Conservation (phyloP, 257 asterid species). For the Ligustrum vulgare region DNA sequence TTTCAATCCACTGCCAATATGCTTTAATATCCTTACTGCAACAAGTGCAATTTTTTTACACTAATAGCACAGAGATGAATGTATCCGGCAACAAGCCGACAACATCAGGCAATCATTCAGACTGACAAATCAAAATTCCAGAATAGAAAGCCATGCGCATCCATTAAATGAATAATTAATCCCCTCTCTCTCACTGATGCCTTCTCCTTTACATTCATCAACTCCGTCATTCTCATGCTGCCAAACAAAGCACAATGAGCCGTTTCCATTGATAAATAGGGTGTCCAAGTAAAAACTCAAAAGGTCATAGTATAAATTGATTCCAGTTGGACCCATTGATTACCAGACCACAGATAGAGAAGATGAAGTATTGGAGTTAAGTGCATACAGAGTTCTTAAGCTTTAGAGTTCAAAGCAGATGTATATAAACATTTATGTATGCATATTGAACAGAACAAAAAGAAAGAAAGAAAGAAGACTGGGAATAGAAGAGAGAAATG, state of each 20-base stretch:
- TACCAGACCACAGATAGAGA: neutral
- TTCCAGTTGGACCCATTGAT: neutral
- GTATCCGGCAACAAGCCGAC: neutral
- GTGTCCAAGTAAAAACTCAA: neutral
- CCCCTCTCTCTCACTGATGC: neutral
- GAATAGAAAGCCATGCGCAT: neutral
- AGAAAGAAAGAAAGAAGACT: neutral
- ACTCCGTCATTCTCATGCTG: neutral
- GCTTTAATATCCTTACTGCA: neutral
- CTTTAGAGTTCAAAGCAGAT: neutral
- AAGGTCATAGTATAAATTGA: neutral
- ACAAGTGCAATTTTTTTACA: neutral
- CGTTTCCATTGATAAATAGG: neutral
- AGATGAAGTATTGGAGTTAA: neutral
- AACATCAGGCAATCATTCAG: neutral
- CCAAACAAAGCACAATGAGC: neutral
- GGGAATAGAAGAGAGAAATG: neutral
- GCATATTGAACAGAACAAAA: neutral
- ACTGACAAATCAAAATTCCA: neutral
- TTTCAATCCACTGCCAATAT: neutral
- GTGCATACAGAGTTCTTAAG: neutral
- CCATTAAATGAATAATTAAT: neutral
- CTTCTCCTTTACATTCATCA: neutral
- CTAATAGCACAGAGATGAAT: neutral
- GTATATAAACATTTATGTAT: neutral